Base-by-base conservation (phyloP, 129 eudicot genomes). In the Centrapalus pauciflorus region DNA sequence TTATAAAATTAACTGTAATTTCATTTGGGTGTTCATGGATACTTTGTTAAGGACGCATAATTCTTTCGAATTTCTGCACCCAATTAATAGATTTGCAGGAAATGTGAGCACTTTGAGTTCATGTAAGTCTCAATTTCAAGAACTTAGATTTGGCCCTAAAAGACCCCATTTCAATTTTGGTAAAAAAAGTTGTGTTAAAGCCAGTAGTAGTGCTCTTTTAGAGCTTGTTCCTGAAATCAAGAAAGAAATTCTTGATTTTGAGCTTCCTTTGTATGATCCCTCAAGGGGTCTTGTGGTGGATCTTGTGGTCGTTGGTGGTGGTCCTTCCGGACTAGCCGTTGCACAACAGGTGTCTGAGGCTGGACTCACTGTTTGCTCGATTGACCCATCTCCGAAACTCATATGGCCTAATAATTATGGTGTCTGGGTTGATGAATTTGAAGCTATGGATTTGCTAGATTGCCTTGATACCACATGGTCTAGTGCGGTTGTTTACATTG, bases 341-440 rank as follows among this genome's bases (percentile, higher is more conserved):
- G 97, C 99, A 8, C 97, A 94, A 60, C 95, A 94, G 61, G 97
- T 94, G 16, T 94, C 99, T 0, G 96, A 84, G 40, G 95, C 99
- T 0, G 99, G 99, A 26, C 90, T 89, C 7, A 76, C 95, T 1
- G 99, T 94, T 59, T 86, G 95, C 84, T 86, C 95, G 10, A 94
- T 94, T 59, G 99, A 94, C 64, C 99, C 99, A 2, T 86, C 88
- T 32, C 99, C 99, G 0, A 84, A 84, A 62, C 50, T 89, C 73
- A 93, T 93, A 16, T 93, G 99, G 99, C 99, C 99, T 2, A 93
- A 93, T 52, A 93, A 93, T 71, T 93, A 93, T 69, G 99, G 99
- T 43, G 99, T 93, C 33, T 93, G 99, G 99, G 99, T 93, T 8
- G 99, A 93, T 81, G 99, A 93, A 64, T 93, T 93, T 70, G 99